phyloP scores from a whole-genome alignment of 768 basidiomycete species.

The Leucocoprinus birnbaumii region DNA sequence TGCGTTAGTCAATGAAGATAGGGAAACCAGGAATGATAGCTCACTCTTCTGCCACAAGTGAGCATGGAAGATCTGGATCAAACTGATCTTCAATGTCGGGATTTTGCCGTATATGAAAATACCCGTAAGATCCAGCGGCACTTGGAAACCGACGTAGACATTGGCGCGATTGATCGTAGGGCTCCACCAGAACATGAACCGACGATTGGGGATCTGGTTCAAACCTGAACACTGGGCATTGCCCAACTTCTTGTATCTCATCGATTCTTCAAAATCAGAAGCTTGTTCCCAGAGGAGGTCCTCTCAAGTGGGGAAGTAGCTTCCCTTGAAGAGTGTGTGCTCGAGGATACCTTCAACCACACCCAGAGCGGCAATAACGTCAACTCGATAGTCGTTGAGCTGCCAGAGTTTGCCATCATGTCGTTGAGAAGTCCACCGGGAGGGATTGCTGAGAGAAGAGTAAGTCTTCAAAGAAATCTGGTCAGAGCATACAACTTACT shows the following conservation, averaged over 20 bases:
- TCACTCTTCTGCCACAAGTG: slow-evolving; percentile 99
- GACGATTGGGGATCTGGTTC: slow-evolving; percentile 97
- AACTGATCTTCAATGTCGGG: slow-evolving; percentile 95
- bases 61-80: slow-evolving; percentile 99
- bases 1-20: slow-evolving; percentile 5
- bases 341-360: slow-evolving; percentile 97
- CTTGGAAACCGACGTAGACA: slow-evolving; percentile 99
- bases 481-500: slow-evolving; percentile 69
- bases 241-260: slow-evolving; percentile 95
- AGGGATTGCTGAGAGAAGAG: slow-evolving; percentile 69
- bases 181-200: slow-evolving; percentile 99
- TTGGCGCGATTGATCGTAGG: slow-evolving; percentile 99
- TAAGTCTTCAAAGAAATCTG: slow-evolving; percentile 4
- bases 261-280: slow-evolving; percentile 94
- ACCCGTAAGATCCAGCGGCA: slow-evolving; percentile 95
- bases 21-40: slow-evolving; percentile 27
- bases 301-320: slow-evolving; percentile 98
- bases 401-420: slow-evolving; percentile 98
- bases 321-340: slow-evolving; percentile 96
- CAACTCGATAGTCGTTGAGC: slow-evolving; percentile 96
- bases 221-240: slow-evolving; percentile 98
- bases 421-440: slow-evolving; percentile 99
- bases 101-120: slow-evolving; percentile 99
- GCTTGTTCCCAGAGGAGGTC: slow-evolving; percentile 99
- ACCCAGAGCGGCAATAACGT: slow-evolving; percentile 96